Evolutionary conservation across 306 rosid species (phyloP), one percentile per base, ranked within the genome.

Genomic region (Medicago ruthenica): DNA sequence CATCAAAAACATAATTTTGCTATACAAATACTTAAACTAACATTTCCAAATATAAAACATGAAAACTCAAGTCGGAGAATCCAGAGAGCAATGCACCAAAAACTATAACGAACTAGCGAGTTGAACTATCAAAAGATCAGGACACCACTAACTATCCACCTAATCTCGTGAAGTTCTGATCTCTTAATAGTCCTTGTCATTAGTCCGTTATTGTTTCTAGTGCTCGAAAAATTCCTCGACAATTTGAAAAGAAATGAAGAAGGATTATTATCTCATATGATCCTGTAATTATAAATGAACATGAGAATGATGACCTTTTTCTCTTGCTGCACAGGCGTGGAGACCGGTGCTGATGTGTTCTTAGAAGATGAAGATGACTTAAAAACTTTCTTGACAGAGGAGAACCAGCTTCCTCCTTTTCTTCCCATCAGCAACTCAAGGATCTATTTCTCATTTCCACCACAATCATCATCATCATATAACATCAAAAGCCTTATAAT

Each of bases 351-450:
- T 64, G 85, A 79, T 55, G 85, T 75, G 51, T 85, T 88, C 85
- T 88, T 92, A 2, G 92, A 82, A 83, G 97, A 85, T 16, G 86
- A 79, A 0, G 92, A 82, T 73, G 86, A 79, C 79, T 87, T 90
- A 77, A 95, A 92, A 53, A 85, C 99, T 81, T 82, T 95, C 90
- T 89, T 95, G 62, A 95, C 97, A 0, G 97, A 81, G 1, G 97
- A 90, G 83, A 95, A 92, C 99, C 99, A 95, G 42, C 92, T 24
- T 54, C 79, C 84, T 80, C 96, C 86, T 86, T 95, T 95, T 90
- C 91, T 95, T 70, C 97, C 97, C 99, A 95, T 95, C 70, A 76
- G 63, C 57, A 73, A 59, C 11, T 57, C 70, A 75, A 67, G 9
- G 82, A 86, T 73, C 73, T 70, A 4, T 62, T 80, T 79, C 85